These are phyloP conservation scores for Trametes maxima DNA, from an alignment of 768 basidiomycete species.

Conservation along the genomic window DNA sequence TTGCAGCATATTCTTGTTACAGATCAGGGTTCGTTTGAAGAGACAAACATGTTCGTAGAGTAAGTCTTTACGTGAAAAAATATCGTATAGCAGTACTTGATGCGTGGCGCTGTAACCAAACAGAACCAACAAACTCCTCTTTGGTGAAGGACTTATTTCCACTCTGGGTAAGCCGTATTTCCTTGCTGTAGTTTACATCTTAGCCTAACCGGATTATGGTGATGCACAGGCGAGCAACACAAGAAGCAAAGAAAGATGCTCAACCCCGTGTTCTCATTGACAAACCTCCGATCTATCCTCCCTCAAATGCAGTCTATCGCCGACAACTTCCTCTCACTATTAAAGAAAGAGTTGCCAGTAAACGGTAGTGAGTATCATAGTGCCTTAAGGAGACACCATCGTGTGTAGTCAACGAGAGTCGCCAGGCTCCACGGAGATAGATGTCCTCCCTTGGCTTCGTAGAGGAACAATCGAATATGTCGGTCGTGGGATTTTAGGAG, in stretches of 20 bases:
- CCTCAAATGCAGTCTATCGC: constrained; percentile 37
- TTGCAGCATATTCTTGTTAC: constrained; percentile 25
- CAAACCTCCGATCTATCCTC: constrained; percentile 26
- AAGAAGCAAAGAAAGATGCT: constrained; percentile 33
- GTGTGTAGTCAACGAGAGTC: background rate
- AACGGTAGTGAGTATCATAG: constrained; percentile 19
- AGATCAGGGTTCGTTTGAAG: constrained; percentile 22
- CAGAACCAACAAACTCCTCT: constrained; percentile 32
- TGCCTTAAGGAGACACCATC: too few species aligned
- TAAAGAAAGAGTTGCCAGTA: constrained; percentile 27
- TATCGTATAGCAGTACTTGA: background rate
- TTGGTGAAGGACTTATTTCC: constrained; percentile 41
- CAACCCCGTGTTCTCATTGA: constrained; percentile 31
- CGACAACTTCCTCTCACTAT: constrained; percentile 26
- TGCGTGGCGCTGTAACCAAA: background rate
- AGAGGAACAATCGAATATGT: constrained; percentile 41
- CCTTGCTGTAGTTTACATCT: background rate
- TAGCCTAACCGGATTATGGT: background rate
- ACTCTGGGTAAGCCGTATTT: constrained; percentile 35
- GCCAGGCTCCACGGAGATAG: constrained; percentile 33
- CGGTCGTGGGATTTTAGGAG: constrained; percentile 37
- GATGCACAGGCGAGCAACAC: constrained; percentile 30
- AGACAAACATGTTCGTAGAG: constrained; percentile 23
- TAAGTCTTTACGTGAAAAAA: background rate
- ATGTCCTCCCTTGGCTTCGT: constrained; percentile 38